phyloP scores from a whole-genome alignment of 1,139 yeast species.

The Yamadazyma dendronema region DNA sequence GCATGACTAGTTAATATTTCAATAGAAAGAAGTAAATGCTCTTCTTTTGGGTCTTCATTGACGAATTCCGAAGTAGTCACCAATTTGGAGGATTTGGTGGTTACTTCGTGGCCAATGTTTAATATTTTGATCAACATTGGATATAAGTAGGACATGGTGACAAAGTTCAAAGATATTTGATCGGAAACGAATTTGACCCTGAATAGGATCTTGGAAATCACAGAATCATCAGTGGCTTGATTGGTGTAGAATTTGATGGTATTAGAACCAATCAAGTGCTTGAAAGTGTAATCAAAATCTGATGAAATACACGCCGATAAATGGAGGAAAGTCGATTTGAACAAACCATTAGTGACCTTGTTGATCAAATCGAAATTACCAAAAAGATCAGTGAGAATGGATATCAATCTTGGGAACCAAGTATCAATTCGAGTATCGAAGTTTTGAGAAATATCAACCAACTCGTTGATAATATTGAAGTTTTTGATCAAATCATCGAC shows the following conservation, averaged over 20 bases:
- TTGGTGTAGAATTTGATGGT: constrained; percentile 51
- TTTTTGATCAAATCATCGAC: constrained; percentile 46
- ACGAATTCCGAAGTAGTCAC: constrained; percentile 59
- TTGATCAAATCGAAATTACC: constrained; percentile 32
- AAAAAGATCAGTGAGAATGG: constrained; percentile 32
- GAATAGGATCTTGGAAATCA: constrained; percentile 67
- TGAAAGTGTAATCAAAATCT: constrained; percentile 40
- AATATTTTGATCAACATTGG: constrained; percentile 70
- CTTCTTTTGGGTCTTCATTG: constrained; percentile 85
- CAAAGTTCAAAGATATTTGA: constrained; percentile 66
- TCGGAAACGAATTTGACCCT: constrained; percentile 73
- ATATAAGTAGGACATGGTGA: constrained; percentile 67
- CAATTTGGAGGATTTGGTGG: constrained; percentile 48
- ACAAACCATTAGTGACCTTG: constrained; percentile 38
- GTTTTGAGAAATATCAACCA: constrained; percentile 46
- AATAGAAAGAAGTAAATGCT: constrained; percentile 72
- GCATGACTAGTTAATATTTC: constrained; percentile 78
- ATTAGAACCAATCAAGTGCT: constrained; percentile 63
- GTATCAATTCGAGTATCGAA: constrained; percentile 66
- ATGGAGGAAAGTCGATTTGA: constrained; percentile 39
- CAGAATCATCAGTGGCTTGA: constrained; percentile 25
- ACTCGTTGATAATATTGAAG: constrained; percentile 50
- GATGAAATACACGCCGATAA: constrained; percentile 48
- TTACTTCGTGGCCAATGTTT: constrained; percentile 56
- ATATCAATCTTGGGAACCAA: constrained; percentile 60